Conservation (phyloP, 1,284 basidiomycete genomes). For the Malassezia caprae region DNA sequence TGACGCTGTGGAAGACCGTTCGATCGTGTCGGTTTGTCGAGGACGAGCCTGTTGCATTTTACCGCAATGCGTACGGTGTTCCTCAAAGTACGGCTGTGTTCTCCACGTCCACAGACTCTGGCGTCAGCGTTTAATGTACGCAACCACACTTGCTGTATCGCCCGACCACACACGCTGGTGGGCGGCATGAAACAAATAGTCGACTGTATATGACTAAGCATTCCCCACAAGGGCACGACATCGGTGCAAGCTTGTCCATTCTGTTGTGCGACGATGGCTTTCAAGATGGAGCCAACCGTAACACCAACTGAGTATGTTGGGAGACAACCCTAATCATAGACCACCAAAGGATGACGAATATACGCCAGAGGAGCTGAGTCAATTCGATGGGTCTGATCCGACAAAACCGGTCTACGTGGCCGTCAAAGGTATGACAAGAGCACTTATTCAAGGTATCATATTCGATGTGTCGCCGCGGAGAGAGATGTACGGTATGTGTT, state of each 20-base stretch:
- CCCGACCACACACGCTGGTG: not conserved
- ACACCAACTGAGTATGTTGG: constrained; percentile 31
- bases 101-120: constrained; percentile 39
- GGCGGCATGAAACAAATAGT: not conserved
- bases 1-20: constrained; percentile 52
- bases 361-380: constrained; percentile 60
- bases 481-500: constrained; percentile 67
- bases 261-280: not conserved
- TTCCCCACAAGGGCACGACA: not conserved
- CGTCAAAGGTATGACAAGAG: constrained; percentile 60
- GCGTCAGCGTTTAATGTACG: constrained; percentile 29
- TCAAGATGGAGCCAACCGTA: constrained; percentile 27
- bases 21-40: constrained; percentile 50
- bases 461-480: constrained; percentile 69
- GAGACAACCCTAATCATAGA: constrained; percentile 23
- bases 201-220: constrained; percentile 1
- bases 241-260: not conserved
- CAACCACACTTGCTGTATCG: not conserved
- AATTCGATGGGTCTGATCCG: constrained; percentile 61
- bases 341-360: constrained; percentile 69
- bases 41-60: constrained; percentile 45
- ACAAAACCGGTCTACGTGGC: constrained; percentile 70
- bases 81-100: constrained; percentile 30
- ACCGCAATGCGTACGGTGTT: constrained; percentile 40
- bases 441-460: constrained; percentile 54